Conservation (phyloP, 2,329 filamentous ascomycete species). For the Fusarium sp. region DNA sequence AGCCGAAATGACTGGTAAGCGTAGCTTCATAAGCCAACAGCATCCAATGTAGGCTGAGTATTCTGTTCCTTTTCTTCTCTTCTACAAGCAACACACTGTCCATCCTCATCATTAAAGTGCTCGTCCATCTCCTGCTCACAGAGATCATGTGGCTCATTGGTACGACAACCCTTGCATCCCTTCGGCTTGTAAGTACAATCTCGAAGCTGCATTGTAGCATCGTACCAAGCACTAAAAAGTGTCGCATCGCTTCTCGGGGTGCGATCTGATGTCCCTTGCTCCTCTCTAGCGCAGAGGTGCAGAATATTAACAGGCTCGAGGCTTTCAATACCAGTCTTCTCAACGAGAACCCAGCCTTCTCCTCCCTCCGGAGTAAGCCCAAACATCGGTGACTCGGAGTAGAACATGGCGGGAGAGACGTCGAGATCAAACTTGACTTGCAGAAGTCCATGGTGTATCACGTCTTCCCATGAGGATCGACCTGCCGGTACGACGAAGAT, state of each 20-base stretch:
- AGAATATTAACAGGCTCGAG: not conserved
- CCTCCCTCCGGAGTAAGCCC: not conserved
- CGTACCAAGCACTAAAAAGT: not conserved
- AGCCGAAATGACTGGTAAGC: not conserved
- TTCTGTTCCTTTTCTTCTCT: not conserved
- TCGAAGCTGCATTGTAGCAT: not conserved
- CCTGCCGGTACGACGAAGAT: constrained; percentile 12
- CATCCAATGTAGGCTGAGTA: not conserved
- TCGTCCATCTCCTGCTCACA: constrained; percentile 21
- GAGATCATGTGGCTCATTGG: not conserved
- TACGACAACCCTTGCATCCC: constrained; percentile 2
- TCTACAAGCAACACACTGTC: constrained; percentile 26
- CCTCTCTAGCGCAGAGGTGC: constrained; percentile 6
- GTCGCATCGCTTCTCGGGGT: not conserved
- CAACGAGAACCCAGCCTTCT: constrained; percentile 13
- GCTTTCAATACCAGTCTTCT: not conserved
- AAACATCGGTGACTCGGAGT: not conserved
- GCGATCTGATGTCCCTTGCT: not conserved
- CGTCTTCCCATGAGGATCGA: constrained; percentile 21
- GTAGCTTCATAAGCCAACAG: not conserved
- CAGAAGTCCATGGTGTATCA: constrained; percentile 8
- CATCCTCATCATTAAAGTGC: constrained; percentile 30
- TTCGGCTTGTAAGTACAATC: constrained; percentile 12
- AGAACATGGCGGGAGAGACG: not conserved
- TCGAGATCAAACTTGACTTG: constrained; percentile 26